These are phyloP conservation scores for Petunia axillaris DNA, from an alignment of 257 asterid species.

Conservation along the genomic window DNA sequence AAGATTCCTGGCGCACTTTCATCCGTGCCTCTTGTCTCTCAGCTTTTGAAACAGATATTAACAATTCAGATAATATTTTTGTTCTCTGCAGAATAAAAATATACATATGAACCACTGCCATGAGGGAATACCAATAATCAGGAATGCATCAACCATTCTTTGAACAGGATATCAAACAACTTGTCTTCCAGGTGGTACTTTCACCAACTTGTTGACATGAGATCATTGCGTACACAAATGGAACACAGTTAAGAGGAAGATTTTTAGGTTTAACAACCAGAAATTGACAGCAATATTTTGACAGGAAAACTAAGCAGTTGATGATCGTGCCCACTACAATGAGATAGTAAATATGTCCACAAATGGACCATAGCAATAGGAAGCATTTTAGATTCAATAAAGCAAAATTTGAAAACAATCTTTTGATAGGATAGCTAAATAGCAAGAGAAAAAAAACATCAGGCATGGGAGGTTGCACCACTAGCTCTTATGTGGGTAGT, in stretches of 20 bases:
- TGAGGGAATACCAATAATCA: conserved; percentile 28
- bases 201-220: background rate
- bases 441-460: no score
- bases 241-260: conserved; percentile 7
- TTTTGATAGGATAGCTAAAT: background rate
- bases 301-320: background rate
- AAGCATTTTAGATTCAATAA: conserved; percentile 10
- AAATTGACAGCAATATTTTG: background rate
- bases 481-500: no score
- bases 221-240: conserved; percentile 9
- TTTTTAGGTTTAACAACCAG: background rate
- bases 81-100: conserved; percentile 66
- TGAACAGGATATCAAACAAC: no score
- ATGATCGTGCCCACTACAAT: background rate
- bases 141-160: conserved; percentile 26
- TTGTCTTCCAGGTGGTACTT: background rate
- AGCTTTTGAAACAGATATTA: conserved; percentile 93
- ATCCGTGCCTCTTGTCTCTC: conserved; percentile 97
- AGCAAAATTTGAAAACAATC: background rate
- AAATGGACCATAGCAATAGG: conserved; percentile 6
- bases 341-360: conserved; percentile 19
- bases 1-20: conserved; percentile 91
- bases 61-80: conserved; percentile 80
- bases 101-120: conserved; percentile 27
- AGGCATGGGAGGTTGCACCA: no score